Conservation (phyloP, 768 basidiomycete species). For the Fibroporia radiculosa region DNA sequence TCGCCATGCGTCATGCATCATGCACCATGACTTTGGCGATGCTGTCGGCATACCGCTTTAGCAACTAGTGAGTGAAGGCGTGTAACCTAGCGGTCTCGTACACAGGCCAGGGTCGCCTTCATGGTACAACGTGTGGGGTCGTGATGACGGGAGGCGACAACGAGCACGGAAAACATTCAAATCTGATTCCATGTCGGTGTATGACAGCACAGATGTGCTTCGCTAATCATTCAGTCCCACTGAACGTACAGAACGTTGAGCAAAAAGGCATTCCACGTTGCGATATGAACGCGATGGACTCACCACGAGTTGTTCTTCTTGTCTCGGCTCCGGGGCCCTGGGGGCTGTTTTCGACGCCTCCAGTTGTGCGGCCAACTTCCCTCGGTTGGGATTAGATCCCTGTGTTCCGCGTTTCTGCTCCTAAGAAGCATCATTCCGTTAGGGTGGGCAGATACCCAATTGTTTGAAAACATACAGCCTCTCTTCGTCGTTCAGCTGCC, state of each 20-base stretch:
- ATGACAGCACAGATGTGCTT: conserved; percentile 1
- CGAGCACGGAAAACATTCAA: background rate
- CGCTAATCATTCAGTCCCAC: conserved; percentile 37
- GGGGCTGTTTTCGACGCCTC: conserved; percentile 31
- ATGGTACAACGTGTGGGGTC: conserved; percentile 10
- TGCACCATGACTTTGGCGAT: too few species aligned
- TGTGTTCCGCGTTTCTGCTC: conserved; percentile 35
- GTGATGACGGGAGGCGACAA: conserved; percentile 3
- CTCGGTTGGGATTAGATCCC: conserved; percentile 37
- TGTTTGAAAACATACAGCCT: conserved; percentile 23
- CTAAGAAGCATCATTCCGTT: conserved; percentile 23
- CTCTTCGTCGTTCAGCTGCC: conserved; percentile 27
- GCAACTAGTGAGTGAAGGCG: too few species aligned
- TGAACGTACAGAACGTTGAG: conserved; percentile 20
- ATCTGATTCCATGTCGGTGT: background rate
- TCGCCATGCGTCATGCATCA: too few species aligned
- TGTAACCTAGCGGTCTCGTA: too few species aligned
- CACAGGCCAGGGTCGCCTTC: too few species aligned
- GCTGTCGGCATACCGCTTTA: too few species aligned
- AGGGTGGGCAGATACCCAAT: too few species aligned
- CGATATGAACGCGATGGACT: conserved; percentile 22
- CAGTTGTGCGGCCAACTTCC: conserved; percentile 35
- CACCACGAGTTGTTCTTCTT: conserved; percentile 38
- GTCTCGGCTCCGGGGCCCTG: conserved; percentile 29
- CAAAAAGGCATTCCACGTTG: conserved; percentile 7